Percentiles rank a stretch among this genome's conserved stretches.
These are phyloP conservation scores for Pythium plurisporium DNA, from an alignment of 352 stramenopile genomes.

Conservation along the genomic window DNA sequence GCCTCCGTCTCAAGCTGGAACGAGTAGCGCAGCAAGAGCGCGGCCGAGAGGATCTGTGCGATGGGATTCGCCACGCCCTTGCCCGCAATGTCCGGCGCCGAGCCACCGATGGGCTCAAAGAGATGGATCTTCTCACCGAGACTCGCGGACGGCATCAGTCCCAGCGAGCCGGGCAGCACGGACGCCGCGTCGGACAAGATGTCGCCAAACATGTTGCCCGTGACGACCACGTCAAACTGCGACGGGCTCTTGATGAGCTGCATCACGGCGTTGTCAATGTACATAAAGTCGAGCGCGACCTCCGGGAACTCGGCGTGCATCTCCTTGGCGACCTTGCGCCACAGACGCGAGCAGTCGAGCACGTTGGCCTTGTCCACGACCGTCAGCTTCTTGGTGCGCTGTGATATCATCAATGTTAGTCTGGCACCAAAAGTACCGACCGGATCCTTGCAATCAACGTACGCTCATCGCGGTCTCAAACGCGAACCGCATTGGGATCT, in stretches of 20 bases:
- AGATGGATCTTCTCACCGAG: slow-evolving; percentile 89
- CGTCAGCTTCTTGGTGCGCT: slow-evolving; percentile 93
- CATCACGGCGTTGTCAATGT: slow-evolving; percentile 99
- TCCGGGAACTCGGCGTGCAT: slow-evolving; percentile 89
- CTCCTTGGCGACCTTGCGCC: slow-evolving; percentile 91
- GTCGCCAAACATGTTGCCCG: slow-evolving; percentile 99
- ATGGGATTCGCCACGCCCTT: slow-evolving; percentile 96
- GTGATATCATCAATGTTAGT: no score
- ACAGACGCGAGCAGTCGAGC: slow-evolving; percentile 93
- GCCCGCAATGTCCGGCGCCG: slow-evolving; percentile 97
- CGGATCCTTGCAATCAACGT: slow-evolving; percentile 10
- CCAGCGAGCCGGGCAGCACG: slow-evolving; percentile 96
- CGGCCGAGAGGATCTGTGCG: slow-evolving; percentile 96
- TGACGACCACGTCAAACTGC: slow-evolving; percentile 99
- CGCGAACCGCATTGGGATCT: slow-evolving; percentile 79
- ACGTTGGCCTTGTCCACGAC: slow-evolving; percentile 99
- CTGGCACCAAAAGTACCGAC: neutral
- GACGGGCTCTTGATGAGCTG: slow-evolving; percentile 97
- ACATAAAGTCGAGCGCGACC: slow-evolving; percentile 96
- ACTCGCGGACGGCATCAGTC: slow-evolving; percentile 98
- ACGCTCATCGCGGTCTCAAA: slow-evolving; percentile 81
- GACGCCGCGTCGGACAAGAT: slow-evolving; percentile 98
- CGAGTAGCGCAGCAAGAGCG: slow-evolving; percentile 96
- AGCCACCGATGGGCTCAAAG: slow-evolving; percentile 98
- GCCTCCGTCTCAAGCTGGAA: slow-evolving; percentile 81